These are phyloP conservation scores for Acarospora socialis DNA, from an alignment of 2,329 filamentous ascomycete genomes.

Conservation along the genomic window DNA sequence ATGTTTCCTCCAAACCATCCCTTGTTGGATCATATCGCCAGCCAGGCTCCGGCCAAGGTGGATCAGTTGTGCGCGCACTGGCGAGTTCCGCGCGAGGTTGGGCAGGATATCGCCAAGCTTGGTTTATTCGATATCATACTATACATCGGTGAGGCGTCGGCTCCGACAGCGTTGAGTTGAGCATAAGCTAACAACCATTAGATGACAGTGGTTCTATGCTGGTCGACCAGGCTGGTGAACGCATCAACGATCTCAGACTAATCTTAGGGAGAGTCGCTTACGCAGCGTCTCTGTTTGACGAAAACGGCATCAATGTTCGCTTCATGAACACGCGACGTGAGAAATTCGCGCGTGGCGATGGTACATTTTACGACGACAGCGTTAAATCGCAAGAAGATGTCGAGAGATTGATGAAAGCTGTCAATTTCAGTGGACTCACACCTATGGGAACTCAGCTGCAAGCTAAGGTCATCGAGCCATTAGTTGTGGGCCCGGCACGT, in stretches of 20 bases:
- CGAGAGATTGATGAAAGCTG: conserved; percentile 40
- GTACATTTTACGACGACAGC: conserved; percentile 34
- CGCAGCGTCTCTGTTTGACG: conserved; percentile 53
- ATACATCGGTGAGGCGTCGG: conserved; percentile 33
- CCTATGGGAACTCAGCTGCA: conserved; percentile 50
- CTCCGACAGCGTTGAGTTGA: neutral
- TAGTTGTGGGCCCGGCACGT: conserved; percentile 41
- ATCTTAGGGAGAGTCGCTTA: conserved; percentile 50
- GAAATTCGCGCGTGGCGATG: neutral
- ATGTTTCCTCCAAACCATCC: conserved; percentile 45
- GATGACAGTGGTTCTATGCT: conserved; percentile 58
- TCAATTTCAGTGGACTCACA: conserved; percentile 51
- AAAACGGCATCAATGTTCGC: conserved; percentile 52
- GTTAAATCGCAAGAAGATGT: conserved; percentile 45
- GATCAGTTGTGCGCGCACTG: conserved; percentile 42
- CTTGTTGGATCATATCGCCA: conserved; percentile 36
- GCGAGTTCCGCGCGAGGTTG: conserved; percentile 44
- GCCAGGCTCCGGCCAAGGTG: conserved; percentile 35
- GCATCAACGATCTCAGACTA: conserved; percentile 51
- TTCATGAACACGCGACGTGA: conserved; percentile 46
- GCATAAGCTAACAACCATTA: neutral
- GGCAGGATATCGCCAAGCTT: conserved; percentile 48
- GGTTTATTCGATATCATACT: conserved; percentile 46
- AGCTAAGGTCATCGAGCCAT: conserved; percentile 48
- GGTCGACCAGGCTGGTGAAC: conserved; percentile 52